phyloP scores from a whole-genome alignment of 1,284 basidiomycete genomes.

The Coniferiporia weirii region DNA sequence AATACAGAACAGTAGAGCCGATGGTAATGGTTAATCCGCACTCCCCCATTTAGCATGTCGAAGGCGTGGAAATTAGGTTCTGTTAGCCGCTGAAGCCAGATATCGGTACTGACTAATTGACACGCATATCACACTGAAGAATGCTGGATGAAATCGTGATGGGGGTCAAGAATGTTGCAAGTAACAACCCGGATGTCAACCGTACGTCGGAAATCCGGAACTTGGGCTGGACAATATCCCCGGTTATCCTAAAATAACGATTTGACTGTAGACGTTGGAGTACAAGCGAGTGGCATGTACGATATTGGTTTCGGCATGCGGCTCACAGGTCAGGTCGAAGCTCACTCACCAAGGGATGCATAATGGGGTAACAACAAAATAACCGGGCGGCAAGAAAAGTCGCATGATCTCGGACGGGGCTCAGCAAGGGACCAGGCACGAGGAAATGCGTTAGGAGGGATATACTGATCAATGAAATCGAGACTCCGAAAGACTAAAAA shows the following conservation, averaged over 20 bases:
- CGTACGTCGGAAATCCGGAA: too few relatives aligned
- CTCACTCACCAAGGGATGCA: not conserved
- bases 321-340: not conserved
- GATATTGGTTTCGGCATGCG: not conserved
- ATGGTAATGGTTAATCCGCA: constrained; percentile 3
- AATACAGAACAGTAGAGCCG: constrained; percentile 1
- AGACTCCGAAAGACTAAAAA: not conserved
- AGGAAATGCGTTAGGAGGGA: not conserved
- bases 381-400: not conserved
- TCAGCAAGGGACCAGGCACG: not conserved
- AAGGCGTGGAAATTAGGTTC: not conserved
- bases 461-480: not conserved
- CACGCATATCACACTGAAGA: too few relatives aligned
- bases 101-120: too few relatives aligned
- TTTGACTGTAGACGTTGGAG: not conserved
- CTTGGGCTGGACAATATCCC: too few relatives aligned
- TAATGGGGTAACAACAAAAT: not conserved
- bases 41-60: constrained; percentile 2
- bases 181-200: too few relatives aligned
- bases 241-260: not conserved
- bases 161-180: too few relatives aligned
- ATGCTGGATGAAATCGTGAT: too few relatives aligned
- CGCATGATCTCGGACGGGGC: not conserved
- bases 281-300: not conserved
- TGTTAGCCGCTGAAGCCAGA: too few relatives aligned